Evolutionary conservation across 169 alveolate genomes (phyloP).

Genomic region (Eimeria maxima): DNA sequence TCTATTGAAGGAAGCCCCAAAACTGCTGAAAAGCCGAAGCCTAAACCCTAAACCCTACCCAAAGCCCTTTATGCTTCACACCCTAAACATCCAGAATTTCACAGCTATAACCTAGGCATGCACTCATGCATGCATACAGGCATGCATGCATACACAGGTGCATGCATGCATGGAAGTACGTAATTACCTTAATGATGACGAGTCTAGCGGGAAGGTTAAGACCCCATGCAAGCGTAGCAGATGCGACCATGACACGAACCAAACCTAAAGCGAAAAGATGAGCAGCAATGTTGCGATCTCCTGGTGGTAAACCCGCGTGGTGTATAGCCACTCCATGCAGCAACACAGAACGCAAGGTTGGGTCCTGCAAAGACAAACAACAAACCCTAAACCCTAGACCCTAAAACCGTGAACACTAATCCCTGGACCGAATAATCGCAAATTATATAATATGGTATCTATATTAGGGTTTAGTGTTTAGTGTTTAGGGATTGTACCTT

Average conservation of each 20-base stretch:
- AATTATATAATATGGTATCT: too few species aligned
- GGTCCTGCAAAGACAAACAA: conserved; percentile 25
- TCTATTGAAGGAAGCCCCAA: not conserved
- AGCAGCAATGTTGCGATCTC: conserved; percentile 98
- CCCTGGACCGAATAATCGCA: not conserved
- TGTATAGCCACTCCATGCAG: conserved; percentile 98
- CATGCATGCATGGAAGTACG: not conserved
- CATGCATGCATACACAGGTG: not conserved
- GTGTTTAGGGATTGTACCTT: conserved; percentile 9
- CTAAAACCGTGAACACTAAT: not conserved
- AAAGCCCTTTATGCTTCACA: too few species aligned
- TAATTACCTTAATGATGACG: conserved; percentile 95
- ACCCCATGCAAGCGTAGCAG: conserved; percentile 99
- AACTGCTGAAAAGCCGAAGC: too few species aligned
- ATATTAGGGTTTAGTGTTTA: conserved; percentile 23
- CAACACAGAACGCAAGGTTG: conserved; percentile 81
- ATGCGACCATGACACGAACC: conserved; percentile 97
- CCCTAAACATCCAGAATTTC: too few species aligned
- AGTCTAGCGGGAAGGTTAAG: conserved; percentile 99
- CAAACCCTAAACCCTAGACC: conserved; percentile 52
- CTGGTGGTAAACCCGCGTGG: conserved; percentile 98
- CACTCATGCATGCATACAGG: too few species aligned
- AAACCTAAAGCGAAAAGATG: conserved; percentile 95
- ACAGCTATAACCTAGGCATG: too few species aligned
- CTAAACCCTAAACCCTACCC: too few species aligned